phyloP scores from a whole-genome alignment of 306 rosid genomes.

The Trifolium pratense region DNA sequence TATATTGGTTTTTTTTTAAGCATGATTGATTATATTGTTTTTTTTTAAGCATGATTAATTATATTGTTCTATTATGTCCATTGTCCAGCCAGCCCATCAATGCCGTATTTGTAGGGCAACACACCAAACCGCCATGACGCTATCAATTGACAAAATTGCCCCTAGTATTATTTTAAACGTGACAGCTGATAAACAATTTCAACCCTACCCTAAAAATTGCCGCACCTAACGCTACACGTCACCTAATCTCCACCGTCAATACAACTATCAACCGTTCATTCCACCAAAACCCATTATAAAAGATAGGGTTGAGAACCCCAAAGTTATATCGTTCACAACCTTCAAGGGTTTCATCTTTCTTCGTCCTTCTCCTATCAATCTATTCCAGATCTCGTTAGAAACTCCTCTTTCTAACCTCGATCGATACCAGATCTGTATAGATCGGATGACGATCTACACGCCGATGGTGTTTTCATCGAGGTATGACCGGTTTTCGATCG shows the following conservation, averaged over 20 bases:
- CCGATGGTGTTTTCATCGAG: not conserved
- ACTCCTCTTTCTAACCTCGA: not conserved
- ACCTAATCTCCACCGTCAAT: conserved; percentile 34
- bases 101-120: conserved; percentile 32
- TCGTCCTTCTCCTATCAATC: too few relatives aligned
- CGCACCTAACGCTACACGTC: conserved; percentile 43
- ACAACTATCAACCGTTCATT: conserved; percentile 40
- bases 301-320: not conserved
- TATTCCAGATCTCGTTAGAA: conserved; percentile 12
- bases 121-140: conserved; percentile 3
- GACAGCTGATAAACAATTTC: not conserved
- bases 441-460: conserved; percentile 41
- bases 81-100: conserved; percentile 27
- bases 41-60: too few relatives aligned
- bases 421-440: not conserved
- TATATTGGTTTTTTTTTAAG: too few relatives aligned
- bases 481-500: not conserved
- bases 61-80: too few relatives aligned
- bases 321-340: not conserved
- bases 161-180: conserved; percentile 6
- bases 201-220: conserved; percentile 9
- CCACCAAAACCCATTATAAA: conserved; percentile 32
- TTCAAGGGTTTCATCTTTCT: too few relatives aligned
- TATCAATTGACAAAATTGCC: conserved; percentile 19
- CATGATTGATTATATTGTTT: too few relatives aligned